Percentiles rank a stretch among this genome's conserved stretches.
Evolutionary conservation across 441 rosid species (phyloP).

Genomic region (Sinapis alba): DNA sequence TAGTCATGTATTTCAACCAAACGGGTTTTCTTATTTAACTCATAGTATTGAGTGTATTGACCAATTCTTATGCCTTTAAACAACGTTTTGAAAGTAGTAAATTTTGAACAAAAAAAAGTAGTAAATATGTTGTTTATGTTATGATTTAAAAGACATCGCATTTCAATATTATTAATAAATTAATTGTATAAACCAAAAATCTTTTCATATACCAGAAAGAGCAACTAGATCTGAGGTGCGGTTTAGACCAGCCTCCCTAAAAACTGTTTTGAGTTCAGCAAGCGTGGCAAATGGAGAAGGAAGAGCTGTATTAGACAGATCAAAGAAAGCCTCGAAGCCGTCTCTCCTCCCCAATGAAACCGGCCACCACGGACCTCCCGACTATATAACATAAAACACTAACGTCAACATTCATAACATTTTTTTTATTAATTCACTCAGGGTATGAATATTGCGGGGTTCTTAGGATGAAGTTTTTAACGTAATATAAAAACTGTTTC

Average conservation of each 20-base stretch:
- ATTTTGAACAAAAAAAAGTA: too few species aligned
- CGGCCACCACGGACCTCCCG: constrained; percentile 57
- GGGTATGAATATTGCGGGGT: too few species aligned
- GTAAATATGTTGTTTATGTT: too few species aligned
- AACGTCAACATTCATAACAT: background rate
- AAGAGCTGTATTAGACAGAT: constrained; percentile 44
- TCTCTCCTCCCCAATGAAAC: constrained; percentile 57
- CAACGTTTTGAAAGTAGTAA: background rate
- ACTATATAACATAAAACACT: constrained; percentile 25
- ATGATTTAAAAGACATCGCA: too few species aligned
- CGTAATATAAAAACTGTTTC: too few species aligned
- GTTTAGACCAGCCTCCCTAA: constrained; percentile 47
- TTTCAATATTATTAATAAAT: background rate
- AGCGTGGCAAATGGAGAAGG: constrained; percentile 42
- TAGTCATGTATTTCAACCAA: background rate
- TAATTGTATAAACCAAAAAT: background rate
- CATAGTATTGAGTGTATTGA: background rate
- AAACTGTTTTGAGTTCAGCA: constrained; percentile 39
- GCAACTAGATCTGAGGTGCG: constrained; percentile 50
- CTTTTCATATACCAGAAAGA: constrained; percentile 50
- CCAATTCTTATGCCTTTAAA: background rate
- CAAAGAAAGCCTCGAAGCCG: constrained; percentile 39
- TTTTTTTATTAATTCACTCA: background rate
- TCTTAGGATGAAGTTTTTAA: too few species aligned
- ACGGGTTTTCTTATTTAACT: background rate